These are phyloP conservation scores for Tubosaeta sp. DNA, from an alignment of 768 basidiomycete species.

Conservation along the genomic window DNA sequence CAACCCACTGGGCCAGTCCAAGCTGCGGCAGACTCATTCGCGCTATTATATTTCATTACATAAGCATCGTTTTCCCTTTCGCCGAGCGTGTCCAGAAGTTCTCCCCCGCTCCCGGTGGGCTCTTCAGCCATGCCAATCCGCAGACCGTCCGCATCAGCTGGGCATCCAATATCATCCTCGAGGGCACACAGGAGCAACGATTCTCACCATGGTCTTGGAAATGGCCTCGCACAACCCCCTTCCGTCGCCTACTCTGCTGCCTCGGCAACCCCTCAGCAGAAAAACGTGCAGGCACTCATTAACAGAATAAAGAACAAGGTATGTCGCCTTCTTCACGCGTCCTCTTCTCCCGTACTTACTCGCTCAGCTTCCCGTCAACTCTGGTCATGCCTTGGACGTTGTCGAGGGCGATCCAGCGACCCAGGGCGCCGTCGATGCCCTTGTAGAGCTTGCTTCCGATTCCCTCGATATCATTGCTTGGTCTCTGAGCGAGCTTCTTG, in stretches of 20 bases:
- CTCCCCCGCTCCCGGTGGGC: constrained; percentile 19
- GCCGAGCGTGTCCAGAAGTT: constrained; percentile 9
- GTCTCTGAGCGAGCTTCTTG: constrained; percentile 72
- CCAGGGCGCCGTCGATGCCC: constrained; percentile 69
- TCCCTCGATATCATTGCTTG: constrained; percentile 78
- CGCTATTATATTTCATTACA: constrained; percentile 11
- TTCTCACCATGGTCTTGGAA: constrained; percentile 44
- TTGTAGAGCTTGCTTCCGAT: constrained; percentile 75
- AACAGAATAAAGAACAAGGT: constrained; percentile 81
- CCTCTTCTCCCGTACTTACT: neutral
- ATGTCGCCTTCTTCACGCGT: constrained; percentile 13
- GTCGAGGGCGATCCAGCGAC: constrained; percentile 75
- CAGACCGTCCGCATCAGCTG: constrained; percentile 57
- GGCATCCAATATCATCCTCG: constrained; percentile 35
- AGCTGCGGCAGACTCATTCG: no score
- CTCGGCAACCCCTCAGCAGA: constrained; percentile 65
- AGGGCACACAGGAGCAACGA: constrained; percentile 62
- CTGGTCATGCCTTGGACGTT: constrained; percentile 66
- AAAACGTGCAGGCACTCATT: constrained; percentile 76
- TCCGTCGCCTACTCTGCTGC: constrained; percentile 36
- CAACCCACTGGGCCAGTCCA: neutral
- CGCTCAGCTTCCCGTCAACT: constrained; percentile 76
- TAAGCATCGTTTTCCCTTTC: constrained; percentile 19
- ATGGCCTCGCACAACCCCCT: constrained; percentile 30
- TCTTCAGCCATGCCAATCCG: constrained; percentile 44